Base-by-base conservation (phyloP, 2,329 filamentous ascomycete species). In the Lasiodiplodia hormozganensis region DNA sequence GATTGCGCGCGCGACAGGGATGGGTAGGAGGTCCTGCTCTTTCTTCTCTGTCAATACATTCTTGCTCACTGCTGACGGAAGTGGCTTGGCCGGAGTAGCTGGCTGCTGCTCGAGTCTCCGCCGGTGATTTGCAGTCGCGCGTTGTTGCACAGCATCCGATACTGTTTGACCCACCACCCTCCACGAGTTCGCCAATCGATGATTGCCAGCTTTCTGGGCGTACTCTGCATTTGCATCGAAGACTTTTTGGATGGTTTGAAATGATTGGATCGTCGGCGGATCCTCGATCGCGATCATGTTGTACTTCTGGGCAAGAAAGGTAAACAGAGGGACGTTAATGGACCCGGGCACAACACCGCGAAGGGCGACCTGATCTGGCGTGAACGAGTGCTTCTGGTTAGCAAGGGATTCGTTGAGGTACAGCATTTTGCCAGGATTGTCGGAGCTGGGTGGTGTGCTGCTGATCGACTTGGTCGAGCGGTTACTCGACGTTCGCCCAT, bases 161-260 rank as follows among this genome's bases (percentile, higher is more conserved):
- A 71, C 40, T 18, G 83, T 81, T 67, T 82, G 80, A 66, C 84
- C 85, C 40, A 88, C 76, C 25, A 89, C 82, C 66, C 83, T 84
- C 87, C 87, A 90, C 23, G 86, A 86, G 70, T 89, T 85, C 38
- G 88, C 85, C 56, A 87, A 77, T 66, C 84, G 82, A 71, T 84
- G 80, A 70, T 84, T 77, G 49, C 83, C 82, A 40, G 82, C 82
- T 68, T 81, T 78, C 70, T 87, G 82, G 31, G 86, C 86, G 71
- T 85, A 82, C 56, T 82, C 78, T 5, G 85, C 85, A 75, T 89
- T 89, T 40, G 83, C 81, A 65, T 85, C 81, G 62, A 88, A 84
- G 6, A 82, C 80, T 11, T 81, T 78, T 47, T 77, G 72, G 14
- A 81, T 43, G 5, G 77, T 74, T 7, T 75, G 31, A 62, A 76